These are phyloP conservation scores for Gossypium herbaceum DNA, from an alignment of 345 rosid species.

Conservation along the genomic window DNA sequence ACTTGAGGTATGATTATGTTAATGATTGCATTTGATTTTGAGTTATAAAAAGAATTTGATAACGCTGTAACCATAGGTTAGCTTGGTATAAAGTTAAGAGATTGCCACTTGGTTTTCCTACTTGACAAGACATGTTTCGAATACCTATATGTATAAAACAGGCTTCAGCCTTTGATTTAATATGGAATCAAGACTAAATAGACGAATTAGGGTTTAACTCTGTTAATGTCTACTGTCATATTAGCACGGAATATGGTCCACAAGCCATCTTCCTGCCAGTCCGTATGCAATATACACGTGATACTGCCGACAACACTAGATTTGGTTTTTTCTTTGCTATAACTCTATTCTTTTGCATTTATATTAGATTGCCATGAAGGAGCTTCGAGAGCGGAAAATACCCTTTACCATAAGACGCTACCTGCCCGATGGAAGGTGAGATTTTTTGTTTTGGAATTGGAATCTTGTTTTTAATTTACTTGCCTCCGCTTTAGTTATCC, in stretches of 20 bases:
- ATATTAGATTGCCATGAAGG: constrained; percentile 84
- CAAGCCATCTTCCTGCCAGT: background rate
- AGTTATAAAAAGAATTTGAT: background rate
- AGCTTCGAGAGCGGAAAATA: constrained; percentile 76
- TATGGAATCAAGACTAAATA: background rate
- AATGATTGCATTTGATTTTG: background rate
- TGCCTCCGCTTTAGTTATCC: constrained; percentile 10
- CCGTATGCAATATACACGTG: background rate
- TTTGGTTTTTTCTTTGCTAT: background rate
- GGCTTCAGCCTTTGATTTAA: background rate
- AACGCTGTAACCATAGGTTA: background rate
- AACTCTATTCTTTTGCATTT: constrained; percentile 15
- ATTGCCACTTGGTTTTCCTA: background rate
- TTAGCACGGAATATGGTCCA: background rate
- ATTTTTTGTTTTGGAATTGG: background rate
- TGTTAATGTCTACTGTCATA: background rate
- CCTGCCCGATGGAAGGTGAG: constrained; percentile 86
- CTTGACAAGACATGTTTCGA: background rate
- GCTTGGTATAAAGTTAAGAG: background rate
- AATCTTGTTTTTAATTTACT: background rate
- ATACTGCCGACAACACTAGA: too few species aligned
- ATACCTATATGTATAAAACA: background rate
- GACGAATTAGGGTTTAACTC: background rate
- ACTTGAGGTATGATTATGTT: constrained; percentile 51
- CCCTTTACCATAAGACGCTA: constrained; percentile 84